Percentiles rank a stretch among this genome's conserved stretches.
Conservation (phyloP, 768 basidiomycete genomes). For the Boletales sp. region DNA sequence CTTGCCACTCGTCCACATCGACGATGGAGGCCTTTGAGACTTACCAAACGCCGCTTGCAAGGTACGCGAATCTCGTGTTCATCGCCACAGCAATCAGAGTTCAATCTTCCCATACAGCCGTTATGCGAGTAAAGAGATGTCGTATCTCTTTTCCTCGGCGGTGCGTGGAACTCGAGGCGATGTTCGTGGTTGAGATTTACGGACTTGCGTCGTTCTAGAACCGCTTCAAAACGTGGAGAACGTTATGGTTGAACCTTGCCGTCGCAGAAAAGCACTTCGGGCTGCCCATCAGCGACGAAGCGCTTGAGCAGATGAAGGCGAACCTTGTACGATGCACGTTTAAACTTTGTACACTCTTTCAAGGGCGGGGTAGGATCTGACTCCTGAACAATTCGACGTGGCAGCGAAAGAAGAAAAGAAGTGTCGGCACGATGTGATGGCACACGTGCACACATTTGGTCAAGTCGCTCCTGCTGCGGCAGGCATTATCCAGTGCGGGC, state of each 20-base stretch:
- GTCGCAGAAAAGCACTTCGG: slow-evolving; percentile 96
- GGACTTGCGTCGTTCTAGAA: slow-evolving; percentile 48
- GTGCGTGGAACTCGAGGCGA: slow-evolving; percentile 41
- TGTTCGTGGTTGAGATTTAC: not conserved
- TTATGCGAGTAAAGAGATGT: slow-evolving; percentile 99
- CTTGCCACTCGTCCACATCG: not conserved
- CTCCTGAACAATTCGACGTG: slow-evolving; percentile 84
- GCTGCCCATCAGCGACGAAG: slow-evolving; percentile 82
- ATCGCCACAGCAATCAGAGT: not conserved
- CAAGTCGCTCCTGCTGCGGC: slow-evolving; percentile 90
- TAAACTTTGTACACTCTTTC: not conserved
- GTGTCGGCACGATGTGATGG: slow-evolving; percentile 98
- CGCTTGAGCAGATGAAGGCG: slow-evolving; percentile 91
- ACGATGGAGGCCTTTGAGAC: slow-evolving; percentile 64
- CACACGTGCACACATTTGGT: slow-evolving; percentile 98
- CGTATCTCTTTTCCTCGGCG: slow-evolving; percentile 90
- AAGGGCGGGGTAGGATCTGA: slow-evolving; percentile 56
- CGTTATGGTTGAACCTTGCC: slow-evolving; percentile 94
- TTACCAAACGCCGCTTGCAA: slow-evolving; percentile 80
- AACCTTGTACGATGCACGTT: slow-evolving; percentile 58
- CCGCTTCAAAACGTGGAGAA: slow-evolving; percentile 92
- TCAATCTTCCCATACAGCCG: slow-evolving; percentile 51
- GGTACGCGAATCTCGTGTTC: slow-evolving; percentile 38
- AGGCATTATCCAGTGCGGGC: slow-evolving; percentile 86
- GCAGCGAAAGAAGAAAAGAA: slow-evolving; percentile 97